A percentile compares a stretch with the other conserved stretches of the same genome.
Evolutionary conservation across 192 early-diverging fungal genomes (phyloP).

Genomic region (Diversispora epigaea): DNA sequence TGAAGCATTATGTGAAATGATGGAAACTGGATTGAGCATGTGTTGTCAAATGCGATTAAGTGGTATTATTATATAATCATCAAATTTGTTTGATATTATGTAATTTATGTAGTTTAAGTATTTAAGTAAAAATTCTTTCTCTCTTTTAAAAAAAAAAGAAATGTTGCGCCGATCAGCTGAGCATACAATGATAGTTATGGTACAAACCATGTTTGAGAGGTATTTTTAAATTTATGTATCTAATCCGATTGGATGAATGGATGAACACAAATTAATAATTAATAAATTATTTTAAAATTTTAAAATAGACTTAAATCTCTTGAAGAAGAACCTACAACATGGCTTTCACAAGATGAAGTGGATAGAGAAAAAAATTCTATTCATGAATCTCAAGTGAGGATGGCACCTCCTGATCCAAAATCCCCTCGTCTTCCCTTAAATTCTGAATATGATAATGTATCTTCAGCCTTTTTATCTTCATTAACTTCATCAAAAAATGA

Average conservation of each 20-base stretch:
- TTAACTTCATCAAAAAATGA: neutral
- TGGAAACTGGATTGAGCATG: slow-evolving; percentile 96
- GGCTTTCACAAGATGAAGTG: neutral
- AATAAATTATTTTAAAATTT: neutral
- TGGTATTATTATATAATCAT: slow-evolving; percentile 43
- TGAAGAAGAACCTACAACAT: slow-evolving; percentile 36
- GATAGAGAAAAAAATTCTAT: neutral
- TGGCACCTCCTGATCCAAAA: slow-evolving; percentile 32
- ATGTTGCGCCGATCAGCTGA: slow-evolving; percentile 74
- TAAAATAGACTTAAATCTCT: slow-evolving; percentile 40
- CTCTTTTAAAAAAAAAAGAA: slow-evolving; percentile 46
- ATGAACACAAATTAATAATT: neutral
- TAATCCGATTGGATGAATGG: neutral
- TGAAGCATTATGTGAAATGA: slow-evolving; percentile 93
- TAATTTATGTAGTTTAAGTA: neutral
- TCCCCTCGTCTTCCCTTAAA: slow-evolving; percentile 17
- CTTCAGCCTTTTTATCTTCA: neutral
- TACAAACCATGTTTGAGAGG: slow-evolving; percentile 76
- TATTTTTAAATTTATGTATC: slow-evolving; percentile 33
- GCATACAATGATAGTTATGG: slow-evolving; percentile 73
- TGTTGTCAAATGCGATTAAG: slow-evolving; percentile 90
- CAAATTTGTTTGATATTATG: neutral
- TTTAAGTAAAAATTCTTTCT: neutral
- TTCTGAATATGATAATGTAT: neutral
- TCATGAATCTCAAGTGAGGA: slow-evolving; percentile 20